Evolutionary conservation across 805 yeast genomes (phyloP), one percentile per base, ranked within the genome.

Genomic region (Yarrowia deformans): DNA sequence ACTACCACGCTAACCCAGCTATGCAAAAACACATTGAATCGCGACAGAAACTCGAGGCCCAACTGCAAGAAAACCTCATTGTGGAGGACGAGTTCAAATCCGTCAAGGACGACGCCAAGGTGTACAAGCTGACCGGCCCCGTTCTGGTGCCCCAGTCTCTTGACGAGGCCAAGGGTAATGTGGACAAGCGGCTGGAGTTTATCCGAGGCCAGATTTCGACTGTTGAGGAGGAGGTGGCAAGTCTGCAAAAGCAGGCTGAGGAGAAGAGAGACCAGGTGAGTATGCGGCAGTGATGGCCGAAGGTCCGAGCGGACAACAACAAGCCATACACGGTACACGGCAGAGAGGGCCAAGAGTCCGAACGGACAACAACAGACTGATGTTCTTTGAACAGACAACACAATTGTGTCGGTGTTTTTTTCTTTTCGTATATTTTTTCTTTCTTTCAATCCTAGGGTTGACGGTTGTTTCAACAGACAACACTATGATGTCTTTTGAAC

Each of bases 81-180:
- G 99, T 95, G 16, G 83, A 88, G 72, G 88, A 78, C 69, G 99
- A 95, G 79, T 90, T 95, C 74, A 85, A 84, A 37, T 74, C 79
- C 54, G 80, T 90, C 69, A 84, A 85, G 69, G 90, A 87, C 43
- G 90, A 86, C 46, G 84, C 96, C 16, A 90, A 90, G 74, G 87
- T 95, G 34, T 95, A 86, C 81, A 95, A 95, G 79, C 83, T 93
- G 72, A 90, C 94, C 34, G 99, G 99, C 1, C 97, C 97, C 8
- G 93, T 94, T 4, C 82, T 95, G 70, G 82, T 96, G 71, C 97
- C 98, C 1, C 97, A 94, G 75, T 97, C 93, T 69, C 85, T 85
- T 70, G 77, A 77, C 12, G 98, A 95, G 78, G 97, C 99, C 29
- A 86, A 86, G 72, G 73, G 85, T 75, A 94, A 94, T 75, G 97